phyloP scores from a whole-genome alignment of 2,329 filamentous ascomycete genomes.

The Nemania serpens region DNA sequence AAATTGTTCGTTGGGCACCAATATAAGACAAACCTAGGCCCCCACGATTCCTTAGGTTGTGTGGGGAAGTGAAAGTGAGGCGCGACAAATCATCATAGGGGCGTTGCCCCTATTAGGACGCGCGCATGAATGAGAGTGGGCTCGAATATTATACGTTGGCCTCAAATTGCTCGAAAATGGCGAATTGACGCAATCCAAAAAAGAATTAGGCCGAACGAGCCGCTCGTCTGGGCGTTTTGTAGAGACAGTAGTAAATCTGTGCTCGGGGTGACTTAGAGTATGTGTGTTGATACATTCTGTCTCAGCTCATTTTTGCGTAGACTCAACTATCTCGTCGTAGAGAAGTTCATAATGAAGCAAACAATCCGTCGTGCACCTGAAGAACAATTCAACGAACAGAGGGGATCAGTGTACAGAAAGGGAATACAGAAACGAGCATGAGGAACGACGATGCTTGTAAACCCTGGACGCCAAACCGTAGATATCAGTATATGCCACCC shows the following conservation, averaged over 20 bases:
- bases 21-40: conserved; percentile 11
- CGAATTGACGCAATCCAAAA: background rate
- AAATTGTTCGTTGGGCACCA: conserved; percentile 28
- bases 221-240: background rate
- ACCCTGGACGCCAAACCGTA: background rate
- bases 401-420: background rate
- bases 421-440: background rate
- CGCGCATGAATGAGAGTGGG: conserved; percentile 15
- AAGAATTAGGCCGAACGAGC: background rate
- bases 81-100: conserved; percentile 21
- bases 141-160: conserved; percentile 12
- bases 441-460: background rate
- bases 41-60: conserved; percentile 7
- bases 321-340: background rate
- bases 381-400: background rate
- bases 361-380: conserved; percentile 6
- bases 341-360: background rate
- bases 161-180: conserved; percentile 1
- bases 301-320: background rate
- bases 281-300: background rate
- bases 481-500: background rate
- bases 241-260: conserved; percentile 1
- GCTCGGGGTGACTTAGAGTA: background rate
- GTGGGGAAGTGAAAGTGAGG: conserved; percentile 26
- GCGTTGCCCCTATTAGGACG: conserved; percentile 2